Conservation (phyloP, 2,329 filamentous ascomycete genomes). For the Talaromyces sp. region DNA sequence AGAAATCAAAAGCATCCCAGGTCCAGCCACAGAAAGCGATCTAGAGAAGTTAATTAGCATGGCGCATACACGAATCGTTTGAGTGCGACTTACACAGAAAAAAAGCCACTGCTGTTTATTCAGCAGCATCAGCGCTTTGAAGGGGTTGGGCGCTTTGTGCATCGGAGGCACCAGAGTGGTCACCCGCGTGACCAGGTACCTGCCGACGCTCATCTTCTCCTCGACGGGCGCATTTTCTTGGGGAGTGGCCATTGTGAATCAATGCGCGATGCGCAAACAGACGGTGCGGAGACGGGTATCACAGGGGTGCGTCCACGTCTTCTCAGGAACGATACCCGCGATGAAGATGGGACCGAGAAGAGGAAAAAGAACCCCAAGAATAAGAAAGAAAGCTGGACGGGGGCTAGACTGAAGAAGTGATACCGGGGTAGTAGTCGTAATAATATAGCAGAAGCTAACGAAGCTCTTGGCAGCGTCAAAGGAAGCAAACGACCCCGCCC, state of each 20-base stretch:
- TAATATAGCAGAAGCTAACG: not conserved
- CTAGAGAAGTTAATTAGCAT: slow-evolving; percentile 12
- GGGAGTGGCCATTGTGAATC: not conserved
- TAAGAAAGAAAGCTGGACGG: not conserved
- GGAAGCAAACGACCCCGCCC: not conserved
- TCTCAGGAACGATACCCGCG: not conserved
- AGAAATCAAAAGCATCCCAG: slow-evolving; percentile 57
- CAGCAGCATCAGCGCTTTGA: slow-evolving; percentile 45
- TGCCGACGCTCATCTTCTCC: slow-evolving; percentile 21
- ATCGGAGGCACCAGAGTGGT: slow-evolving; percentile 52
- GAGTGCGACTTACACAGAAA: slow-evolving; percentile 35
- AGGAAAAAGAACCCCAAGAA: not conserved
- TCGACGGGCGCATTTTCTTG: not conserved
- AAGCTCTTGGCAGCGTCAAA: not conserved
- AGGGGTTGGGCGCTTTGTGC: slow-evolving; percentile 49
- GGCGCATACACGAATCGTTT: not conserved
- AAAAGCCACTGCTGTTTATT: slow-evolving; percentile 55
- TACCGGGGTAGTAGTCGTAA: not conserved
- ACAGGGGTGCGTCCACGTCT: not conserved
- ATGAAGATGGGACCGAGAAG: not conserved
- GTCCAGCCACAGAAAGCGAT: slow-evolving; percentile 45
- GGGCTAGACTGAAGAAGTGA: not conserved
- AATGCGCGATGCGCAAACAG: not conserved
- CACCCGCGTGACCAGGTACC: slow-evolving; percentile 50
- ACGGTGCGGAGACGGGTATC: not conserved